Conservation (phyloP, 805 yeast genomes). For the Starmerella bombicola region DNA sequence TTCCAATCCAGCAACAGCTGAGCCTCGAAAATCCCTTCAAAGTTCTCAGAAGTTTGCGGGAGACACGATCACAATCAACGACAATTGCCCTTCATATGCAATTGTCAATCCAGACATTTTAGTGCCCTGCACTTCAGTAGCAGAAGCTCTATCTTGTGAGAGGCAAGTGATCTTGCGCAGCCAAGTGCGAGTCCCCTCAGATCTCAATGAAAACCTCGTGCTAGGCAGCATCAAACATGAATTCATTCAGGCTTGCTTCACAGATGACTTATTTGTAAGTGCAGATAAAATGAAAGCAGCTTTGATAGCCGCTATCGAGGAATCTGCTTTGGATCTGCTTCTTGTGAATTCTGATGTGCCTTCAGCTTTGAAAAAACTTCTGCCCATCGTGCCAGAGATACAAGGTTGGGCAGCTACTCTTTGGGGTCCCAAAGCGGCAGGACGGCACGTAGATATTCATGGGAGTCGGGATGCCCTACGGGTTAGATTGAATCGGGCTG, state of each 20-base stretch:
- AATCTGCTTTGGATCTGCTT: slow-evolving; percentile 32
- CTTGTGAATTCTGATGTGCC: slow-evolving; percentile 43
- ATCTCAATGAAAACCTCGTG: slow-evolving; percentile 48
- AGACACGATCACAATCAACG: slow-evolving; percentile 35
- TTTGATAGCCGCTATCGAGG: slow-evolving; percentile 25
- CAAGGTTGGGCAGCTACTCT: slow-evolving; percentile 25
- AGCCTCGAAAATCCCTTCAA: neutral
- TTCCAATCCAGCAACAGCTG: neutral
- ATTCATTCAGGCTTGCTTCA: slow-evolving; percentile 47
- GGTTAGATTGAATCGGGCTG: slow-evolving; percentile 28
- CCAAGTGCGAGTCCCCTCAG: slow-evolving; percentile 41
- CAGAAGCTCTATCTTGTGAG: slow-evolving; percentile 62
- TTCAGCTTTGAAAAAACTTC: slow-evolving; percentile 42
- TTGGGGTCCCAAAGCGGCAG: slow-evolving; percentile 32
- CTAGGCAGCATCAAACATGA: slow-evolving; percentile 78
- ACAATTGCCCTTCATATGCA: slow-evolving; percentile 45
- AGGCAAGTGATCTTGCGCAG: slow-evolving; percentile 54
- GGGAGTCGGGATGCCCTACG: slow-evolving; percentile 30
- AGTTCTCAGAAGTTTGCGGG: neutral
- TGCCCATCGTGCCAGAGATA: slow-evolving; percentile 36
- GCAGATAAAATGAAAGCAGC: slow-evolving; percentile 16
- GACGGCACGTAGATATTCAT: slow-evolving; percentile 1
- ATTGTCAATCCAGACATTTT: slow-evolving; percentile 76
- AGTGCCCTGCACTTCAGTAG: slow-evolving; percentile 67
- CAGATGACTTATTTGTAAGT: slow-evolving; percentile 29